A percentile compares a stretch with the other conserved stretches of the same genome.
Conservation (phyloP, 73 alveolate species). For the Paramecium bursaria region DNA sequence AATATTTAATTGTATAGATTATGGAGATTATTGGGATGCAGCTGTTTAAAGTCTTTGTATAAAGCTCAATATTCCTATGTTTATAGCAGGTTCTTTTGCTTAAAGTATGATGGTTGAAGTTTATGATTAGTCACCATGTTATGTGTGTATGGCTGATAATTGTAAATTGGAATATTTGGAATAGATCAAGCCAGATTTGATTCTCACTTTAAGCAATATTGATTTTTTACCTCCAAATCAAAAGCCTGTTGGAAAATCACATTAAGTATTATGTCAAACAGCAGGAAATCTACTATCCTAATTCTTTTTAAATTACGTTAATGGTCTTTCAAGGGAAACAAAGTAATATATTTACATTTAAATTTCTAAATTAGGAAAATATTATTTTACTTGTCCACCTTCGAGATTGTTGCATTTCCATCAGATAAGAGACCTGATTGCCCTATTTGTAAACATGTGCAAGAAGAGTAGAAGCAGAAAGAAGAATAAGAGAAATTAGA, state of each 20-base stretch:
- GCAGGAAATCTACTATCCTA: slow-evolving; percentile 76
- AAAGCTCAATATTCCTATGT: slow-evolving; percentile 71
- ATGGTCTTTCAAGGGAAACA: background rate
- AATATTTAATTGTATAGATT: slow-evolving; percentile 86
- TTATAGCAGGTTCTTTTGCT: slow-evolving; percentile 81
- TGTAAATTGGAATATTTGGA: slow-evolving; percentile 66
- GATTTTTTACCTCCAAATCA: slow-evolving; percentile 77
- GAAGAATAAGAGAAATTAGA: no score
- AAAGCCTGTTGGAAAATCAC: slow-evolving; percentile 82
- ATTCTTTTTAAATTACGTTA: slow-evolving; percentile 51
- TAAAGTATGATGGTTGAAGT: slow-evolving; percentile 77
- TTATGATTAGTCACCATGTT: slow-evolving; percentile 76
- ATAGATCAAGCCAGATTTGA: slow-evolving; percentile 68
- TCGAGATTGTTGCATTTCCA: slow-evolving; percentile 55
- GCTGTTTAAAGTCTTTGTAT: slow-evolving; percentile 81
- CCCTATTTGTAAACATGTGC: slow-evolving; percentile 12
- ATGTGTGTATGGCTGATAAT: slow-evolving; percentile 76
- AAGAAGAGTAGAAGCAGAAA: background rate
- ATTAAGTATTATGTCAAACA: slow-evolving; percentile 75
- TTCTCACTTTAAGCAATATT: slow-evolving; percentile 57
- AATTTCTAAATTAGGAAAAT: slow-evolving; percentile 2
- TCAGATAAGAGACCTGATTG: slow-evolving; percentile 43
- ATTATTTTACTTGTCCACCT: slow-evolving; percentile 48
- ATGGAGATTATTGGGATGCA: slow-evolving; percentile 88
- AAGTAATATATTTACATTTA: background rate